A percentile compares a stretch with the other conserved stretches of the same genome.
These are phyloP conservation scores for Excoecaria agallocha DNA, from an alignment of 345 rosid genomes.

Conservation along the genomic window DNA sequence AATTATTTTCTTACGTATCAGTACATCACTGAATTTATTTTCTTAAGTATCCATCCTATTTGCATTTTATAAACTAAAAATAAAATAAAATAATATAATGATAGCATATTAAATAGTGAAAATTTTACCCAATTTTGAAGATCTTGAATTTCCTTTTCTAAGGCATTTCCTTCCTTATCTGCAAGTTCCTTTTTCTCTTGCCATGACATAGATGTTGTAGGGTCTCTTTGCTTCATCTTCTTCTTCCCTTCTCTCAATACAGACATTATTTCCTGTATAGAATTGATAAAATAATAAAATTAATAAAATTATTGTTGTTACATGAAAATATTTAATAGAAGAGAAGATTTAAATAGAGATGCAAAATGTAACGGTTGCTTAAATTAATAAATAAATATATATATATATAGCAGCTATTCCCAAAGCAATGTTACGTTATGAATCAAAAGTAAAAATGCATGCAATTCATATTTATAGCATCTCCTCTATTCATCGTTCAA, in stretches of 20 bases:
- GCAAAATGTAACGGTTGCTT: slow-evolving; percentile 8
- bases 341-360: neutral
- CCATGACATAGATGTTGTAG: slow-evolving; percentile 10
- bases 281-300: neutral
- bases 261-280: neutral
- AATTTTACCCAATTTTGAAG: slow-evolving; percentile 30
- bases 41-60: too few relatives aligned
- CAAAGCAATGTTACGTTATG: neutral
- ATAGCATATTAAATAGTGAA: neutral
- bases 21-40: too few relatives aligned
- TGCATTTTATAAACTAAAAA: too few relatives aligned
- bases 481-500: neutral
- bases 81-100: neutral
- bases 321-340: neutral
- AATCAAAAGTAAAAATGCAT: neutral
- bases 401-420: neutral
- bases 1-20: too few relatives aligned
- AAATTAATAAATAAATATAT: too few relatives aligned
- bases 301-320: neutral
- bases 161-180: slow-evolving; percentile 22
- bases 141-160: slow-evolving; percentile 23
- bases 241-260: slow-evolving; percentile 11
- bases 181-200: slow-evolving; percentile 25
- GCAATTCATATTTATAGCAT: neutral
- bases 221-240: slow-evolving; percentile 5